A percentile compares a stretch with the other conserved stretches of the same genome.
These are phyloP conservation scores for Colletotrichum noveboracense DNA, from an alignment of 2,329 filamentous ascomycete species.

Conservation along the genomic window DNA sequence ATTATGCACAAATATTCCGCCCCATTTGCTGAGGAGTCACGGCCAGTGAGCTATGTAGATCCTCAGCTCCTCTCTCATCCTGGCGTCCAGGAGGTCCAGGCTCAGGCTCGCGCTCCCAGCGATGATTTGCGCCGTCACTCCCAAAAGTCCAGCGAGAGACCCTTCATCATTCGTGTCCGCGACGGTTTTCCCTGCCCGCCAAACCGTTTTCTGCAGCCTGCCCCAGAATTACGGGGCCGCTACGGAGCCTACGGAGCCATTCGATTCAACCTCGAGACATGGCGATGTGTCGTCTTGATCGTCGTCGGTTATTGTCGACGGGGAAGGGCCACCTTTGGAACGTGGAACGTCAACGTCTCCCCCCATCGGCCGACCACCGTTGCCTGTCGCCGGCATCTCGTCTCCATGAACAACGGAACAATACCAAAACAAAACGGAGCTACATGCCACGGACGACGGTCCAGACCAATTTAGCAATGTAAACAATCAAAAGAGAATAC, in stretches of 20 bases:
- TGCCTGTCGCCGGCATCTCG: background rate
- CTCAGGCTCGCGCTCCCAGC: background rate
- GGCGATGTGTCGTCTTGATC: slow-evolving; percentile 20
- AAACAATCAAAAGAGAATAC: background rate
- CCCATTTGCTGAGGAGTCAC: background rate
- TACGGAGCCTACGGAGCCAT: background rate
- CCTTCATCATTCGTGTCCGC: background rate
- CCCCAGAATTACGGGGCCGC: slow-evolving; percentile 9
- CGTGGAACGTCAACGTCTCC: background rate
- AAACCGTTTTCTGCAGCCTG: background rate
- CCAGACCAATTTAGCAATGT: slow-evolving; percentile 2
- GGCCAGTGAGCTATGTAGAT: background rate
- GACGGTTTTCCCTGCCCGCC: background rate
- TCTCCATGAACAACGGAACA: slow-evolving; percentile 2
- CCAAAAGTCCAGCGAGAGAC: background rate
- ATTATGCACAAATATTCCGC: background rate
- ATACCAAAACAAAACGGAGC: slow-evolving; percentile 3
- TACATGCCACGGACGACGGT: background rate
- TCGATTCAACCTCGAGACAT: background rate
- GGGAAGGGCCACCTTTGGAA: background rate
- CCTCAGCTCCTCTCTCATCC: background rate
- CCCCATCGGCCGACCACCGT: background rate
- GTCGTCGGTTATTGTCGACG: background rate
- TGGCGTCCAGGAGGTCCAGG: background rate
- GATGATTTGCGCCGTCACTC: background rate